A percentile compares a stretch with the other conserved stretches of the same genome.
These are phyloP conservation scores for Talaromyces albobiverticillius DNA, from an alignment of 2,329 filamentous ascomycete genomes.

Conservation along the genomic window DNA sequence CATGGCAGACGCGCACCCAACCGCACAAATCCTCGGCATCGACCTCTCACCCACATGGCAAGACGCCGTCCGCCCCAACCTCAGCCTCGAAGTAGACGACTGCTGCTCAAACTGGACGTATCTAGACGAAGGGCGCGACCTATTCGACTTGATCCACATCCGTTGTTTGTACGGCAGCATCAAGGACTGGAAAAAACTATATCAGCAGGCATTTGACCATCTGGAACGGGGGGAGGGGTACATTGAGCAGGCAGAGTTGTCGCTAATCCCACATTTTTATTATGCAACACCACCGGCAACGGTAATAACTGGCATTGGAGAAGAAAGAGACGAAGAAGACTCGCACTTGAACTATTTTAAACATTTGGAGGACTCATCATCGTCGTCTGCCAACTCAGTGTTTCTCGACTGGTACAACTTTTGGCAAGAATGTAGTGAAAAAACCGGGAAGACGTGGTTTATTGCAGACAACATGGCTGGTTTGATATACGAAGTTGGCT, in stretches of 20 bases:
- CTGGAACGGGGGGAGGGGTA: conserved; percentile 33
- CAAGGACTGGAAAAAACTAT: conserved; percentile 32
- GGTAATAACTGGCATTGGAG: conserved; percentile 19
- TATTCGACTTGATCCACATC: conserved; percentile 45
- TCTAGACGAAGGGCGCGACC: conserved; percentile 22
- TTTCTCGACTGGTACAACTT: conserved; percentile 21
- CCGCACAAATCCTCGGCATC: conserved; percentile 33
- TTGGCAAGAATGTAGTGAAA: conserved; percentile 19
- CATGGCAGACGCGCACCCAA: conserved; percentile 29
- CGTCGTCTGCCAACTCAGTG: conserved; percentile 23
- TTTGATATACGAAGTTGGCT: conserved; percentile 24
- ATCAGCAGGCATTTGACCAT: conserved; percentile 33
- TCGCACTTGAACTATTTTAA: conserved; percentile 25
- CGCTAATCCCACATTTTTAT: conserved; percentile 29
- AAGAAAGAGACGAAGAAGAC: conserved; percentile 30
- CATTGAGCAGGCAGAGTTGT: conserved; percentile 41
- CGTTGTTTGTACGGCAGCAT: conserved; percentile 35
- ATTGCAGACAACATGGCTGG: conserved; percentile 24
- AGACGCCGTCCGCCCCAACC: conserved; percentile 23
- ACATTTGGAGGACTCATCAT: no score
- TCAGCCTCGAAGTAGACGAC: conserved; percentile 32
- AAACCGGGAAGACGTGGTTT: conserved; percentile 29
- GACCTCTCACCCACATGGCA: conserved; percentile 34
- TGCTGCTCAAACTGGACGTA: conserved; percentile 35
- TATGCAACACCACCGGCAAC: conserved; percentile 16